A percentile compares a stretch with the other conserved stretches of the same genome.
Evolutionary conservation across 2,329 filamentous ascomycete genomes (phyloP).

Genomic region (Botryosphaeria dothidea): DNA sequence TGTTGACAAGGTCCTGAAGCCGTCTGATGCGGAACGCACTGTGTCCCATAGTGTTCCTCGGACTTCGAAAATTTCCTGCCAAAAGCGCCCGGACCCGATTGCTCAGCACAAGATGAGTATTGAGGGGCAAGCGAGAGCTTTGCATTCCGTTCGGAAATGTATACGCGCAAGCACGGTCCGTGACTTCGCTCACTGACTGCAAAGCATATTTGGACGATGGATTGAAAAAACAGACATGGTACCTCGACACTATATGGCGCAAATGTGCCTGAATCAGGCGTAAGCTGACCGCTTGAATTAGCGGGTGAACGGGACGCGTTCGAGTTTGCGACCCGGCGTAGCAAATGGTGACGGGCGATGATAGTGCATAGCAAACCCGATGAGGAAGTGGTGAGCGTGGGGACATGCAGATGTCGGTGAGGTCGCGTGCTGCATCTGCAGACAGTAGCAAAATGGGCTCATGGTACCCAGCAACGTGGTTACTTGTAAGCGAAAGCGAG

Average conservation of each 20-base stretch:
- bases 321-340: neutral
- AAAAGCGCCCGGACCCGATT: neutral
- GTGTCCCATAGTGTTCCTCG: too few species aligned
- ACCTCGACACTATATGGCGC: neutral
- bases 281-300: conserved; percentile 6
- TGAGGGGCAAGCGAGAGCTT: neutral
- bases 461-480: neutral
- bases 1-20: neutral
- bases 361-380: neutral
- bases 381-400: neutral
- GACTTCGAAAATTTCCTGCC: too few species aligned
- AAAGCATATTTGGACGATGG: too few species aligned
- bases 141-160: neutral
- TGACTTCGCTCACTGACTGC: neutral
- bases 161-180: neutral
- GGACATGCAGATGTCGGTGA: too few species aligned
- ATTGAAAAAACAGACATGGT: too few species aligned
- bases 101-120: neutral
- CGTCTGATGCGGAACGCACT: too few species aligned
- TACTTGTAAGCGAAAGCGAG: neutral
- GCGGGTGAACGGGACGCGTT: neutral
- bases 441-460: neutral
- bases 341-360: neutral
- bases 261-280: neutral
- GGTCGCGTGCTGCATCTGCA: too few species aligned